Evolutionary conservation across 306 rosid species (phyloP).

Genomic region (Fagus sylvatica): DNA sequence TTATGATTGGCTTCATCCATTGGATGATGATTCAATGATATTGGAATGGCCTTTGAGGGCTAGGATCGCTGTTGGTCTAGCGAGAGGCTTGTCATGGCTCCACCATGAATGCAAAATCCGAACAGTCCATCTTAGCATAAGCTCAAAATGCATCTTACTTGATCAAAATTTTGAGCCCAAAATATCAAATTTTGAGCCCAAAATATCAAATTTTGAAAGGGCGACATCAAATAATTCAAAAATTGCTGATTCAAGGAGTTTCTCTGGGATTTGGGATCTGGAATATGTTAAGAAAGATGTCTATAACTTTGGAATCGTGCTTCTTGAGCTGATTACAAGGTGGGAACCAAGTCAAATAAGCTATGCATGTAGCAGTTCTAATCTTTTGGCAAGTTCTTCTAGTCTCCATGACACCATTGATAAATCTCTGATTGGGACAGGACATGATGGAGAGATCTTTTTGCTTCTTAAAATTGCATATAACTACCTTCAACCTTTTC

Average conservation of each 20-base stretch:
- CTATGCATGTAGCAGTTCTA: not conserved
- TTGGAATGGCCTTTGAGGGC: not conserved
- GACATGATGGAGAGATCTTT: slow-evolving; percentile 25
- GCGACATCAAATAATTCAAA: slow-evolving; percentile 15
- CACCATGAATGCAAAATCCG: slow-evolving; percentile 23
- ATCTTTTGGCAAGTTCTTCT: not conserved
- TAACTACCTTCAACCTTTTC: slow-evolving; percentile 24
- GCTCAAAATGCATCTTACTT: slow-evolving; percentile 27
- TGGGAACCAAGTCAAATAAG: slow-evolving; percentile 9
- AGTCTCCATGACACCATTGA: slow-evolving; percentile 16
- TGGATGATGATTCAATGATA: slow-evolving; percentile 12
- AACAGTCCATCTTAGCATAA: slow-evolving; percentile 27
- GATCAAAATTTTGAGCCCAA: no score
- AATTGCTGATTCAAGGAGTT: not conserved
- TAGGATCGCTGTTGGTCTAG: slow-evolving; percentile 39
- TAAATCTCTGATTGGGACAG: slow-evolving; percentile 20
- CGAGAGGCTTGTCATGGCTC: slow-evolving; percentile 39
- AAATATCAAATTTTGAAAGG: slow-evolving; percentile 39
- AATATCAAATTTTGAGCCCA: slow-evolving; percentile 38
- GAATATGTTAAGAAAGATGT: slow-evolving; percentile 38
- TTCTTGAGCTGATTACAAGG: slow-evolving; percentile 35
- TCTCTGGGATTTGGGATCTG: not conserved
- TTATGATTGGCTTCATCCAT: slow-evolving; percentile 36
- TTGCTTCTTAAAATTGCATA: slow-evolving; percentile 27
- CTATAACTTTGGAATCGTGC: slow-evolving; percentile 34